These are phyloP conservation scores for Pezicula neosporulosa DNA, from an alignment of 2,329 filamentous ascomycete species.

Conservation along the genomic window DNA sequence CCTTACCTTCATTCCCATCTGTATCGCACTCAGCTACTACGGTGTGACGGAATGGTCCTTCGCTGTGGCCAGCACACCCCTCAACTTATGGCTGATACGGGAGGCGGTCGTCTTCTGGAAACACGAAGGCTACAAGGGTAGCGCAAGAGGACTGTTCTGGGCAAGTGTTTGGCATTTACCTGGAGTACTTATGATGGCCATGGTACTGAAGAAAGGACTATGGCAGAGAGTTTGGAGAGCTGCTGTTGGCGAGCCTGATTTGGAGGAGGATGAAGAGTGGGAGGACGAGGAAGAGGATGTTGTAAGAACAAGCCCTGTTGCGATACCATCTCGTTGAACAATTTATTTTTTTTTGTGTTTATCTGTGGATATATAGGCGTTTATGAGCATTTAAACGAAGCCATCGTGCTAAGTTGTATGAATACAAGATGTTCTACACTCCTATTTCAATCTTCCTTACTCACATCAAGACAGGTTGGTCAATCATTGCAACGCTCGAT, in stretches of 20 bases:
- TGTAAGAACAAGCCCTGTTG: slow-evolving; percentile 22
- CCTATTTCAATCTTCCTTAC: no score
- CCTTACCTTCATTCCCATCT: slow-evolving; percentile 81
- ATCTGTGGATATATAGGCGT: no score
- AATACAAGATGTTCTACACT: no score
- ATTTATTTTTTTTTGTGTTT: not conserved
- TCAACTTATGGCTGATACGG: slow-evolving; percentile 82
- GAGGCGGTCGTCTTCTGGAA: slow-evolving; percentile 82
- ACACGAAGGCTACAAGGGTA: slow-evolving; percentile 72
- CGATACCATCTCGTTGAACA: slow-evolving; percentile 1
- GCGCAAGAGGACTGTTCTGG: slow-evolving; percentile 87
- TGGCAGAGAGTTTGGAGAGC: slow-evolving; percentile 79
- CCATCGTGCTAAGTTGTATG: no score
- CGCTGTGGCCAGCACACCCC: slow-evolving; percentile 71
- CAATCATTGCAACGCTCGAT: no score
- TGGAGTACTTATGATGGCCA: slow-evolving; percentile 81
- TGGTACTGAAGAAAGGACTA: slow-evolving; percentile 90
- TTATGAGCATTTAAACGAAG: not conserved
- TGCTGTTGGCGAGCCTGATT: slow-evolving; percentile 56
- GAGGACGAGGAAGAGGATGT: slow-evolving; percentile 48
- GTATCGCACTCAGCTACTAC: slow-evolving; percentile 71
- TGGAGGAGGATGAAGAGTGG: slow-evolving; percentile 51
- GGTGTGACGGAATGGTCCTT: slow-evolving; percentile 87
- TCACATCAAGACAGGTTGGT: no score
- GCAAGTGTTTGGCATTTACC: slow-evolving; percentile 96